Conservation (phyloP, 257 asterid genomes). For the Buddleja alternifolia region DNA sequence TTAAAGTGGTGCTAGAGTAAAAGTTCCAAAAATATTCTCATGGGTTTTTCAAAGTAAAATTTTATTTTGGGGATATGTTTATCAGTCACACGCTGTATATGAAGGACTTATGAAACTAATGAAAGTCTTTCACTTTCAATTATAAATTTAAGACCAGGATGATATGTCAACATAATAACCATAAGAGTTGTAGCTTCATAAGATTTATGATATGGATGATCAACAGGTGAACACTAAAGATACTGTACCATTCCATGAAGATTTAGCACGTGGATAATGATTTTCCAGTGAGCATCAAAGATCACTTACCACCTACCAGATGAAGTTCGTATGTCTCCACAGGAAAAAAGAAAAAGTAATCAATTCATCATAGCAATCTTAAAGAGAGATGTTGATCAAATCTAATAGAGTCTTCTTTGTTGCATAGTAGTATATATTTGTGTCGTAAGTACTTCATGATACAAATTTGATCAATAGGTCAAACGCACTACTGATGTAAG, state of each 20-base stretch:
- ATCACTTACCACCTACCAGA: neutral
- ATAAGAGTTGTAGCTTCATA: slow-evolving; percentile 7
- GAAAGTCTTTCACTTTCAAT: no score
- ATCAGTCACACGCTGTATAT: neutral
- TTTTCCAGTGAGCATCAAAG: neutral
- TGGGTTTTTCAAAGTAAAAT: no score
- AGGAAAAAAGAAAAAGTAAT: neutral
- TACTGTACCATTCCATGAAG: neutral
- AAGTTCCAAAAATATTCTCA: no score
- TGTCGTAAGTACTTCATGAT: neutral
- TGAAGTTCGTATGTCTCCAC: no score
- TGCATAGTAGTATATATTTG: neutral
- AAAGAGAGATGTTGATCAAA: neutral
- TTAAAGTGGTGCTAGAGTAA: no score
- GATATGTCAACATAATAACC: neutral
- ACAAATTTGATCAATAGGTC: neutral
- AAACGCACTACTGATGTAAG: neutral
- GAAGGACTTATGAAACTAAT: slow-evolving; percentile 6
- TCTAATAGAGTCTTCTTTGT: slow-evolving; percentile 12
- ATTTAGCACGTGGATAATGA: no score
- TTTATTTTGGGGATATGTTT: no score
- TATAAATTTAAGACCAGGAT: slow-evolving; percentile 1
- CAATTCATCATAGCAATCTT: neutral
- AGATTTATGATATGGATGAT: neutral
- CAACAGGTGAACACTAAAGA: neutral